Evolutionary conservation across 2,329 filamentous ascomycete genomes (phyloP), one percentile per base, ranked within the genome.

Genomic region (Ciborinia camelliae): DNA sequence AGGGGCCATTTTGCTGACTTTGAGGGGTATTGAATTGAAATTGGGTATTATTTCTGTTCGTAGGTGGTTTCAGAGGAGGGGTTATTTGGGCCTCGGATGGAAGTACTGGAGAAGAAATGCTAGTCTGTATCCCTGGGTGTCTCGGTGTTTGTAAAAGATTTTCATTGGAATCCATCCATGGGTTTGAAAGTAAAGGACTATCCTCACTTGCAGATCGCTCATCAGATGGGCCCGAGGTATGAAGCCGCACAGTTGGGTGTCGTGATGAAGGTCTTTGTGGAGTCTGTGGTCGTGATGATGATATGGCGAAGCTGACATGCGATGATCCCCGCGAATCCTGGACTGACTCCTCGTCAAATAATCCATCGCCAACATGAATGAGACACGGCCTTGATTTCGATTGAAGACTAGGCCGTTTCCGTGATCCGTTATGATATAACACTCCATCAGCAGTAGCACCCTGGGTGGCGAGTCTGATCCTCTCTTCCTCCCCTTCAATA

Each of bases 401-500:
- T 26, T 60, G 54, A 20, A 63, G n/a, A 10, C 68, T 68, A 4
- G 52, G 63, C 43, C 66, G 61, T 53, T 62, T 67, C 32, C 63
- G 62, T 30, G 66, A 55, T 45, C 47, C 57, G 28, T 69, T 59
- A 10, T 66, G 62, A 32, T 53, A 53, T 12, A 48, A 47, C n/a
- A 43, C 50, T 45, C 72, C 68, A 18, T 71, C 66, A 15, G 51
- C 63, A 20, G 53, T 43, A 45, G 55, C 47, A 69, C 81, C 82
- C 73, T 89, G 87, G 50, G 84, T 77, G 1, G 77, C 75, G 26
- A 88, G 81, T 45, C 84, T 82, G 59, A 89, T 87, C 15, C 84
- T 86, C 70, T 88, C 87, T 68, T 89, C 86, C 20, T 86, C 80
- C 43, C 85, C 84, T 52, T 86, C 85, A 35, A 86, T 84, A 35